These are phyloP conservation scores for Sporothrix euskadiensis DNA, from an alignment of 2,329 filamentous ascomycete genomes.

Conservation along the genomic window DNA sequence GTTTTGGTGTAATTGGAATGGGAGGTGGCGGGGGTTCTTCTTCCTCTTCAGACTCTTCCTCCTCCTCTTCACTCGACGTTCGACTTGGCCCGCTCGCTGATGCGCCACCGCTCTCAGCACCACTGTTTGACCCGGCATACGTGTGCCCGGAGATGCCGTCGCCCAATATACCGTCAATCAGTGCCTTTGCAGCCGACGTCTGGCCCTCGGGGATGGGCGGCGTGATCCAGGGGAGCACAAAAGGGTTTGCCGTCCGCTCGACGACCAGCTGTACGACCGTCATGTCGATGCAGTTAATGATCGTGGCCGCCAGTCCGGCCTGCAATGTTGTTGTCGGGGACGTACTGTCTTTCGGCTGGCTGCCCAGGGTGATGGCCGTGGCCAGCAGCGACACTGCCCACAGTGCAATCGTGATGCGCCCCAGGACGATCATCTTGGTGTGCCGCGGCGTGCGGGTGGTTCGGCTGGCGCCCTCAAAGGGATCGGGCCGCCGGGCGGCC, in stretches of 20 bases:
- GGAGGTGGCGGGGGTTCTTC: not conserved
- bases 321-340: conserved; percentile 15
- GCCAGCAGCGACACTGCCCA: conserved; percentile 38
- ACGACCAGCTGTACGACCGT: conserved; percentile 24
- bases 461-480: conserved; percentile 33
- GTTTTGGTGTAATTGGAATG: not conserved
- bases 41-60: not conserved
- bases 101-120: not conserved
- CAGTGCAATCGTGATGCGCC: conserved; percentile 35
- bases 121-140: not conserved
- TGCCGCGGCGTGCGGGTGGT: conserved; percentile 39
- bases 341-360: not conserved
- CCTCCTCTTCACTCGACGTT: not conserved
- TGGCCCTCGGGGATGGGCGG: conserved; percentile 26
- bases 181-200: conserved; percentile 26
- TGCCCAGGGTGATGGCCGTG: conserved; percentile 35
- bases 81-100: not conserved
- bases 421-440: conserved; percentile 38
- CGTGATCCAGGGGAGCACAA: conserved; percentile 34
- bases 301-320: conserved; percentile 28
- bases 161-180: conserved; percentile 30
- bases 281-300: conserved; percentile 29
- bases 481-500: conserved; percentile 35
- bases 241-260: conserved; percentile 31
- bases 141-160: conserved; percentile 30